Evolutionary conservation across 1,284 basidiomycete genomes (phyloP).

Genomic region (Sutorius eximius): DNA sequence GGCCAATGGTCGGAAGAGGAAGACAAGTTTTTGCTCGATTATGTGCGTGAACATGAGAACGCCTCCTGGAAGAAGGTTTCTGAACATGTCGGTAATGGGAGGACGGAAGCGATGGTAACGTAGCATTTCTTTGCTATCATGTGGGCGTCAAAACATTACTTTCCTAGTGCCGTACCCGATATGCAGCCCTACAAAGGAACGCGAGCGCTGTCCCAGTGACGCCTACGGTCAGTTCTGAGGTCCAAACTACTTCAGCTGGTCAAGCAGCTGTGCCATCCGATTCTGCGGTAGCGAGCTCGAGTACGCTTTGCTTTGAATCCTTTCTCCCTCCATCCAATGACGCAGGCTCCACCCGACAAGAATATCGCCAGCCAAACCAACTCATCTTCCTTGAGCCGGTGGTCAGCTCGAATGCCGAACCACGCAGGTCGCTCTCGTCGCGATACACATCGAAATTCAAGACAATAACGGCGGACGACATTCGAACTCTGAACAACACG

Average conservation of each 20-base stretch:
- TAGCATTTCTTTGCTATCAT: slow-evolving; percentile 3
- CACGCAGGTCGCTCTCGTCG: background rate
- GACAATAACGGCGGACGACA: background rate
- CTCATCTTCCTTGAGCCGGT: slow-evolving; percentile 35
- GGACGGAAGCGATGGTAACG: slow-evolving; percentile 53
- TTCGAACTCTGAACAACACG: background rate
- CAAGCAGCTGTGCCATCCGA: background rate
- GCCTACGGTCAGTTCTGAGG: slow-evolving; percentile 2
- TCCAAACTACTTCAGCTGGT: background rate
- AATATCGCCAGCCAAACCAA: slow-evolving; percentile 4
- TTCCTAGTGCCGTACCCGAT: slow-evolving; percentile 51
- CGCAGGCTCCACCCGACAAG: background rate
- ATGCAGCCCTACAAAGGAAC: slow-evolving; percentile 29
- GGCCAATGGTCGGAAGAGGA: slow-evolving; percentile 57
- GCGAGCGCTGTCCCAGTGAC: background rate
- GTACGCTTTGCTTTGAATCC: background rate
- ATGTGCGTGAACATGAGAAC: slow-evolving; percentile 39
- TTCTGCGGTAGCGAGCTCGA: background rate
- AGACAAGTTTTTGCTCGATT: slow-evolving; percentile 47
- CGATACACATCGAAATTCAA: slow-evolving; percentile 5
- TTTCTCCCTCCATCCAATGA: background rate
- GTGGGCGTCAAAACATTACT: slow-evolving; percentile 3
- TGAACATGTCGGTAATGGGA: slow-evolving; percentile 45
- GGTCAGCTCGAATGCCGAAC: slow-evolving; percentile 19
- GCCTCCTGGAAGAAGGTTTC: slow-evolving; percentile 49